phyloP scores from a whole-genome alignment of 495 filamentous ascomycete genomes.

The Hapsidospora chrysogenum region DNA sequence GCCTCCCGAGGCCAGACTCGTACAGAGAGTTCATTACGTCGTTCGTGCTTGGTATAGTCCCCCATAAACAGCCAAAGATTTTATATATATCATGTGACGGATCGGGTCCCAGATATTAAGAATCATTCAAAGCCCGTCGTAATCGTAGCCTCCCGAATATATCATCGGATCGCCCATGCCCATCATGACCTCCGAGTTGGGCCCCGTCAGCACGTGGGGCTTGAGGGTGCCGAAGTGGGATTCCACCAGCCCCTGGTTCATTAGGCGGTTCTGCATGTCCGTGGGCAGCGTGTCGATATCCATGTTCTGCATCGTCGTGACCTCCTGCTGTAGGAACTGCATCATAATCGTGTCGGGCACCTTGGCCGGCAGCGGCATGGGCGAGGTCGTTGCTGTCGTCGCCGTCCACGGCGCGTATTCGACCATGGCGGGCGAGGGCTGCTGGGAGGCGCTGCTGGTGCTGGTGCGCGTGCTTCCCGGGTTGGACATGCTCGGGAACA shows the following conservation, averaged over 20 bases:
- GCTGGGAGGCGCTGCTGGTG: too few species aligned
- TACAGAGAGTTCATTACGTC: too few species aligned
- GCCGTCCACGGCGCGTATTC: not conserved
- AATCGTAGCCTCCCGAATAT: constrained; percentile 20
- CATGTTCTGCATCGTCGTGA: constrained; percentile 12
- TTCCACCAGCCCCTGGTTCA: constrained; percentile 25
- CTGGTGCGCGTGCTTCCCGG: too few species aligned
- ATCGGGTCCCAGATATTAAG: too few species aligned
- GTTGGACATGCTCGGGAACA: too few species aligned
- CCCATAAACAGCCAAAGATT: too few species aligned
- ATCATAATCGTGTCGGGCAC: constrained; percentile 7
- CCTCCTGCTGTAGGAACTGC: constrained; percentile 13
- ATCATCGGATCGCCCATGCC: constrained; percentile 35
- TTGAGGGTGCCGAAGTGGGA: constrained; percentile 29
- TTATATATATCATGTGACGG: too few species aligned
- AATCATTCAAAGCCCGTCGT: constrained; percentile 11
- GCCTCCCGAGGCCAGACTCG: too few species aligned
- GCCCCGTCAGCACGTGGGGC: constrained; percentile 24
- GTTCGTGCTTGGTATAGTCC: too few species aligned
- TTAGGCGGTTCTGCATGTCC: too few species aligned
- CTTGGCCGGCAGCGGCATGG: not conserved
- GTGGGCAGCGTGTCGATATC: too few species aligned
- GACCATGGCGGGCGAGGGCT: not conserved
- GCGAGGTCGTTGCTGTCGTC: not conserved
- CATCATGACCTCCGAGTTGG: constrained; percentile 30